Percentiles rank a stretch among this genome's conserved stretches.
Evolutionary conservation across 2,329 filamentous ascomycete genomes (phyloP).

Genomic region (Curvularia lunata): DNA sequence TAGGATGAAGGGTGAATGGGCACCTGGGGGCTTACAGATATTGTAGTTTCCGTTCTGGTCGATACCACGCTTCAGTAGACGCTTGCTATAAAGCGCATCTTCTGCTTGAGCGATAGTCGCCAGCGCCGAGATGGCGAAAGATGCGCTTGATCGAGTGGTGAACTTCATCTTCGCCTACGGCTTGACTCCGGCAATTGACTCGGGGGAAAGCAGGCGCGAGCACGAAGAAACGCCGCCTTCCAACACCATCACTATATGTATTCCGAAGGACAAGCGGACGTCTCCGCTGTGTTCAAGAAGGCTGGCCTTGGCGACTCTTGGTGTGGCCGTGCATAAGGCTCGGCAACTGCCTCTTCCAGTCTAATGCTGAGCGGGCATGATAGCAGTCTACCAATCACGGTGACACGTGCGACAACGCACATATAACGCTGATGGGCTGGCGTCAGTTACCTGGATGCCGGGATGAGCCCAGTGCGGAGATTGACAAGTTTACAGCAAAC

Average conservation of each 20-base stretch:
- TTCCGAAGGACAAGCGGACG: conserved; percentile 10
- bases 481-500: conserved; percentile 1
- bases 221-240: conserved; percentile 2
- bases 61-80: conserved; percentile 41
- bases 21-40: conserved; percentile 33
- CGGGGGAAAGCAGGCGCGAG: conserved; percentile 1
- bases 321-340: conserved; percentile 27
- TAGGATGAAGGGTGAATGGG: neutral
- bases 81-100: conserved; percentile 40
- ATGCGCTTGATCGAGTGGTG: conserved; percentile 17
- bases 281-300: conserved; percentile 11
- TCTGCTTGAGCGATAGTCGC: conserved; percentile 28
- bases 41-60: conserved; percentile 45
- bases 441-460: conserved; percentile 23
- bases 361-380: conserved; percentile 24
- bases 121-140: conserved; percentile 31
- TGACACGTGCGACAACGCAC: conserved; percentile 33
- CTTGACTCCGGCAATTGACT: neutral
- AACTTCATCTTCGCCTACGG: conserved; percentile 32
- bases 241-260: conserved; percentile 23
- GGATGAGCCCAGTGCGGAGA: conserved; percentile 5
- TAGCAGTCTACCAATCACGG: conserved; percentile 36
- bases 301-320: conserved; percentile 22
- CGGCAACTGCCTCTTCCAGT: conserved; percentile 37
- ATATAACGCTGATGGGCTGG: conserved; percentile 13